Conservation (phyloP, 345 rosid genomes). For the Bretschneidera sinensis region DNA sequence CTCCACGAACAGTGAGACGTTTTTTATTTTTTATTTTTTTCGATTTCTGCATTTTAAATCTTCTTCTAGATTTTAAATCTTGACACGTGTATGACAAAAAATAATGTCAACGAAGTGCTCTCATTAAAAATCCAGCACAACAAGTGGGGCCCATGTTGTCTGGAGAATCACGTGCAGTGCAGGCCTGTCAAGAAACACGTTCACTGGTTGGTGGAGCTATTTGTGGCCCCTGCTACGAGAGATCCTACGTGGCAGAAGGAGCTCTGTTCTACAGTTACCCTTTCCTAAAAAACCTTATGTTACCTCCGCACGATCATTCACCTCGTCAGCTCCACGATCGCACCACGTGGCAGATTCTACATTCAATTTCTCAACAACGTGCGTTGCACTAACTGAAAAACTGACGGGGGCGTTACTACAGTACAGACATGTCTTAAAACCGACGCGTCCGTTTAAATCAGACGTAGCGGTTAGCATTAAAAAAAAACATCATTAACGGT, state of each 20-base stretch:
- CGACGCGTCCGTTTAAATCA: background rate
- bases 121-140: background rate
- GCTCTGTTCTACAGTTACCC: conserved; percentile 3
- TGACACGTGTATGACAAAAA: conserved; percentile 19
- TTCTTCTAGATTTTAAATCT: background rate
- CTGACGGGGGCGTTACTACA: background rate
- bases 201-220: conserved; percentile 18
- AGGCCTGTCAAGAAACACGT: conserved; percentile 37
- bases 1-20: conserved; percentile 2
- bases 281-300: too few species aligned
- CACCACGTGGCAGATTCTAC: conserved; percentile 6
- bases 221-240: background rate
- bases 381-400: conserved; percentile 11
- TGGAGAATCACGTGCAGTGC: conserved; percentile 32
- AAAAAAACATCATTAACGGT: too few species aligned
- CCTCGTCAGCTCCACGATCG: too few species aligned
- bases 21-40: background rate
- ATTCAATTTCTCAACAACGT: background rate
- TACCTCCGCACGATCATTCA: conserved; percentile 6
- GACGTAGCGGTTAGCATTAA: conserved; percentile 10
- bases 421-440: background rate
- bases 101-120: conserved; percentile 21
- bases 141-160: conserved; percentile 6
- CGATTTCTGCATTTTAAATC: too few species aligned
- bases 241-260: conserved; percentile 7